A percentile compares a stretch with the other conserved stretches of the same genome.
Conservation (phyloP, 192 early-diverging fungal species). For the Podila clonocystis region DNA sequence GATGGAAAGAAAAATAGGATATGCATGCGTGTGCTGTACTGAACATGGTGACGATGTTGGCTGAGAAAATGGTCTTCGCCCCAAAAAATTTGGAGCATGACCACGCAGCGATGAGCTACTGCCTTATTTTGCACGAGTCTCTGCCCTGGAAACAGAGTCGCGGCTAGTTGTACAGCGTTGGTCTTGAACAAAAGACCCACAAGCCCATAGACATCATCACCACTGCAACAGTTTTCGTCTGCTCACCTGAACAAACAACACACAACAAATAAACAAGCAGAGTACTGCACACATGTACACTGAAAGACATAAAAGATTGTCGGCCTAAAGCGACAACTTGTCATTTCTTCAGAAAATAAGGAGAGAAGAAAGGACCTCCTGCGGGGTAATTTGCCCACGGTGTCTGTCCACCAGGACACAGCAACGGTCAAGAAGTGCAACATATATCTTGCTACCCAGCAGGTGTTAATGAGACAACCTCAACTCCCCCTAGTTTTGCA, state of each 20-base stretch:
- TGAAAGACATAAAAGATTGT: not conserved
- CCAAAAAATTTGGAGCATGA: not conserved
- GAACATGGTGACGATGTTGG: not conserved
- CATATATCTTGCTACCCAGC: no score
- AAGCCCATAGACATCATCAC: not conserved
- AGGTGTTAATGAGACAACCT: no score
- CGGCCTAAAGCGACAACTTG: conserved; percentile 20
- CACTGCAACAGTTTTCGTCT: no score
- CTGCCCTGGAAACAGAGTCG: not conserved
- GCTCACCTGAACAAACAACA: no score
- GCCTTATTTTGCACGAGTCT: no score
- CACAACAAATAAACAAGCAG: no score
- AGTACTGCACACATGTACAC: no score
- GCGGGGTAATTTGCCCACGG: not conserved
- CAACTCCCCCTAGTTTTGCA: no score
- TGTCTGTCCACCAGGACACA: no score
- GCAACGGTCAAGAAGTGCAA: no score
- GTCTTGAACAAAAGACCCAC: not conserved
- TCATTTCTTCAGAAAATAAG: not conserved
- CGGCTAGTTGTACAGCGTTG: not conserved
- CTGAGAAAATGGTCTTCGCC: not conserved
- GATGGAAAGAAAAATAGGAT: not conserved
- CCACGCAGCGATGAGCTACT: no score
- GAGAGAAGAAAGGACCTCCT: not conserved
- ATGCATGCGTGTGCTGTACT: not conserved